phyloP scores from a whole-genome alignment of 345 rosid genomes.

The Melaleuca quinquenervia region DNA sequence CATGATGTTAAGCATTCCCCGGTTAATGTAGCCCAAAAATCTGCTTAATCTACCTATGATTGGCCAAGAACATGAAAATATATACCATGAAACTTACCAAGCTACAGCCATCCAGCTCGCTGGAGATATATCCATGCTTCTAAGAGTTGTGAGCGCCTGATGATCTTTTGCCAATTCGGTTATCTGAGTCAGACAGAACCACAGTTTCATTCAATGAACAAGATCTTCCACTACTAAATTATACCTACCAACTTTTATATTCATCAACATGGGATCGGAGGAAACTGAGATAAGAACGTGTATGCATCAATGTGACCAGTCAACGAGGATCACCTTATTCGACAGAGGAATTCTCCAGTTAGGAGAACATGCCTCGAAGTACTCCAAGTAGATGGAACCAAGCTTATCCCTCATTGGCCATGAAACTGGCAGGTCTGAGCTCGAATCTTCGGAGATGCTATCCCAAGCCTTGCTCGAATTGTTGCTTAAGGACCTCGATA shows the following conservation, averaged over 20 bases:
- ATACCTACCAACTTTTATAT: neutral
- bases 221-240: neutral
- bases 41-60: neutral
- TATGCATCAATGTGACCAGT: neutral
- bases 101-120: conserved; percentile 97
- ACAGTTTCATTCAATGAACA: neutral
- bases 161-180: conserved; percentile 29
- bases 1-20: neutral
- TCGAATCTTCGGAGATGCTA: conserved; percentile 42
- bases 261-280: neutral
- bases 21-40: neutral
- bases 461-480: conserved; percentile 61
- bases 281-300: neutral
- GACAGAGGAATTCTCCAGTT: conserved; percentile 49
- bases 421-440: conserved; percentile 29
- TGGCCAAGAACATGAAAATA: neutral
- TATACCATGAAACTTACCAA: conserved; percentile 32
- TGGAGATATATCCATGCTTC: conserved; percentile 68
- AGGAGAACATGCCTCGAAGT: conserved; percentile 54
- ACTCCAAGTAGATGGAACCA: conserved; percentile 43
- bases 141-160: conserved; percentile 37
- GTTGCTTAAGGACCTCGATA: conserved; percentile 49
- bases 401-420: conserved; percentile 22
- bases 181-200: conserved; percentile 22
- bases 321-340: conserved; percentile 30